Evolutionary conservation across 345 rosid genomes (phyloP).

Genomic region (Anacardium occidentale): DNA sequence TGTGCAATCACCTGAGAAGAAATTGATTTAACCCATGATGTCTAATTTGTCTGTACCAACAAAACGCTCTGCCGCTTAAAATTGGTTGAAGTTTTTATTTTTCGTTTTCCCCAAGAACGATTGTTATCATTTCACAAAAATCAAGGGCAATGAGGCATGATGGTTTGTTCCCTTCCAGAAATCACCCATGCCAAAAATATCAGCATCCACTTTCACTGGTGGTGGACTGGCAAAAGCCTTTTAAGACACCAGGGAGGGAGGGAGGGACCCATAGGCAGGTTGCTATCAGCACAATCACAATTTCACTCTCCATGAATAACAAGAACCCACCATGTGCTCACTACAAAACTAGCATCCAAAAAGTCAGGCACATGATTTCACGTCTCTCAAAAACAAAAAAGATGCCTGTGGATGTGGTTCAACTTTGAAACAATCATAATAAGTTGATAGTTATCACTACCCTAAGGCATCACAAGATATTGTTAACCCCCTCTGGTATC

Average conservation of each 20-base stretch:
- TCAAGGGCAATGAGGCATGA: background rate
- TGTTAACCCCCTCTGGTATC: no score
- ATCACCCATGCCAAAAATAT: background rate
- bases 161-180: no score
- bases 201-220: background rate
- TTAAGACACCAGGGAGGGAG: background rate
- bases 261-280: background rate
- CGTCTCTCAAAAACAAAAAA: background rate
- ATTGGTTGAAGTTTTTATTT: background rate
- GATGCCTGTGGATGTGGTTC: background rate
- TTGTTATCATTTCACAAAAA: background rate
- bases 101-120: background rate
- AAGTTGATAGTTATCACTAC: no score
- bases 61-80: background rate
- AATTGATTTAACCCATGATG: background rate
- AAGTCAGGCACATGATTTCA: background rate
- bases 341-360: background rate
- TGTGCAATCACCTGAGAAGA: background rate
- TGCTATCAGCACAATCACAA: background rate
- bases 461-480: no score
- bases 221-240: background rate
- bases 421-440: no score
- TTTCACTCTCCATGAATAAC: background rate
- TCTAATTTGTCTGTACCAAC: background rate
- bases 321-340: conserved; percentile 7